Evolutionary conservation across 2,329 filamentous ascomycete species (phyloP).

Genomic region (Ophiostoma sp.): DNA sequence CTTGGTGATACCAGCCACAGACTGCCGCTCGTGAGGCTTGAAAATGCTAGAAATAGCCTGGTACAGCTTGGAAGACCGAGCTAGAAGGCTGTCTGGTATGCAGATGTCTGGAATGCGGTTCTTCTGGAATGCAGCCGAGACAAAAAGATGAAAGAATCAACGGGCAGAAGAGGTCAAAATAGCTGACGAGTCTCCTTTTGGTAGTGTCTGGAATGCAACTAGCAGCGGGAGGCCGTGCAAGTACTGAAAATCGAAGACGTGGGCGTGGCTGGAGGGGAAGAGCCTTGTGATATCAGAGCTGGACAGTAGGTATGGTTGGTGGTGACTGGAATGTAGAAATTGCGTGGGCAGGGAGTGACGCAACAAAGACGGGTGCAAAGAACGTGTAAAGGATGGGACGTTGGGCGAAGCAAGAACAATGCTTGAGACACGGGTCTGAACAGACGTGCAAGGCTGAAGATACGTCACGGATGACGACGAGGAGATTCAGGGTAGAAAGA

Average conservation of each 20-base stretch:
- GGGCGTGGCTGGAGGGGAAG: not conserved
- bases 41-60: not conserved
- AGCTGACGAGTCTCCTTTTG: not conserved
- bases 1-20: conserved; percentile 10
- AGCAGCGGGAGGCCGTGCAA: conserved; percentile 1
- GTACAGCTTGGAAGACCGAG: not conserved
- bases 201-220: conserved; percentile 3
- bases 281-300: not conserved
- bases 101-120: not conserved
- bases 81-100: conserved; percentile 7
- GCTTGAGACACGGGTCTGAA: not conserved
- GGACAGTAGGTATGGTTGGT: not conserved
- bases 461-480: conserved; percentile 2
- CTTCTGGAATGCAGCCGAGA: not conserved
- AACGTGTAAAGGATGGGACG: not conserved
- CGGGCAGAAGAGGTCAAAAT: conserved; percentile 1
- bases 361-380: not conserved
- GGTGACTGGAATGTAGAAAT: conserved; percentile 11
- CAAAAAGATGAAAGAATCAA: not conserved
- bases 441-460: not conserved
- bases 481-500: not conserved
- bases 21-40: not conserved
- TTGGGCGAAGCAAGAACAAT: not conserved
- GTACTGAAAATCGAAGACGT: not conserved
- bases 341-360: not conserved